A percentile compares a stretch with the other conserved stretches of the same genome.
Evolutionary conservation across 352 stramenopile species (phyloP).

Genomic region (Phytophthora pistaciae): DNA sequence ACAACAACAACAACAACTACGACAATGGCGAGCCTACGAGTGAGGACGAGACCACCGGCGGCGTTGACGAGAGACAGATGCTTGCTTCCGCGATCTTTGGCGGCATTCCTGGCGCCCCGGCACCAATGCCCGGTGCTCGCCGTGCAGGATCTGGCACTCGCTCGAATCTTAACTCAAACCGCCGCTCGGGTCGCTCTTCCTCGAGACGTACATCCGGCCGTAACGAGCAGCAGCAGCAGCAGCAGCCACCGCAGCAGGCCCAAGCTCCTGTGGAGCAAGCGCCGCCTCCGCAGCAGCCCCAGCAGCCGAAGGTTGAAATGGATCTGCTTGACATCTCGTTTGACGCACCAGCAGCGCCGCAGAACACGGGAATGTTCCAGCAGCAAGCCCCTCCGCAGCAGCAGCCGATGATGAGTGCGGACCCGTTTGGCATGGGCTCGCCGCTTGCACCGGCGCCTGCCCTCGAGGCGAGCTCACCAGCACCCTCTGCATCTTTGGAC

Average conservation of each 20-base stretch:
- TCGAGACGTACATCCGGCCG: conserved; percentile 42
- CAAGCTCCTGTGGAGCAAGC: conserved; percentile 44
- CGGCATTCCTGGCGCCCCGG: conserved; percentile 88
- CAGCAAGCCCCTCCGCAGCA: conserved; percentile 41
- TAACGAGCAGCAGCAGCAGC: conserved; percentile 53
- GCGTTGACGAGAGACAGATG: conserved; percentile 79
- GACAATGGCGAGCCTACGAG: conserved; percentile 63
- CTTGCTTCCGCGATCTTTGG: conserved; percentile 98
- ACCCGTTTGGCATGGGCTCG: conserved; percentile 76
- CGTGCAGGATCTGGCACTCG: conserved; percentile 39
- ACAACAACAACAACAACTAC: conserved; percentile 55
- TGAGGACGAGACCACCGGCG: conserved; percentile 40
- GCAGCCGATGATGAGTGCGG: conserved; percentile 44
- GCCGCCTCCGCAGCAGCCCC: conserved; percentile 39
- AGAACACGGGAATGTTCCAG: conserved; percentile 45
- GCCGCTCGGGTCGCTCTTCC: conserved; percentile 30
- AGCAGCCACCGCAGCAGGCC: conserved; percentile 33
- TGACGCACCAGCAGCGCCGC: conserved; percentile 55
- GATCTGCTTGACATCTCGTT: conserved; percentile 90
- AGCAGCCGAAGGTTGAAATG: conserved; percentile 65
- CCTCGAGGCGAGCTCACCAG: conserved; percentile 38
- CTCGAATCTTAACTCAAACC: conserved; percentile 41
- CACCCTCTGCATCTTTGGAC: conserved; percentile 53
- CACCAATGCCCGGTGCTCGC: conserved; percentile 51
- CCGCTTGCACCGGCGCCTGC: conserved; percentile 41